Evolutionary conservation across 2,329 filamentous ascomycete species (phyloP), one percentile per base, ranked within the genome.

Genomic region (Alternaria brassicicola): DNA sequence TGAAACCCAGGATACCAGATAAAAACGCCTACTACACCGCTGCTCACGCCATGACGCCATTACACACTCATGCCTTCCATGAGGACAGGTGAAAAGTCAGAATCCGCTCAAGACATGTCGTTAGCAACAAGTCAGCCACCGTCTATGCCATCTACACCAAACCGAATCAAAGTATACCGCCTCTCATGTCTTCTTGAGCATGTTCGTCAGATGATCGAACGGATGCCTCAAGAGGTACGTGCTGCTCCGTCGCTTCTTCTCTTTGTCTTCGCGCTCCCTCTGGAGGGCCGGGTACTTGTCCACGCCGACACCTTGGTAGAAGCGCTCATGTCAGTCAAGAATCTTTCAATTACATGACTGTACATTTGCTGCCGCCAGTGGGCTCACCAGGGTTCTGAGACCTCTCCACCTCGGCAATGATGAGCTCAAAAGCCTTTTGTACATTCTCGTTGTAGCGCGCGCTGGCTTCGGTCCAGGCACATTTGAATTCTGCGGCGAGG

Each of bases 391-490:
- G 93, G 75, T 96, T 96, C 79, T 96, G 91, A 25, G 89, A 88
- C 80, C 96, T 96, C 80, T 99, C 95, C 63, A 99, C 93, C 82
- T 98, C 91, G 47, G 86, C 91, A 70, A 99, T 93, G 82, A 99
- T 89, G 64, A 96, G 84, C 79, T 98, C 94, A 75, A 99, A 99
- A 2, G 92, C 92, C 78, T 92, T 93, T 69, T 85, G 84, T 47
- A 99, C 95, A 76, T 98, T 97, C 81, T 93, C 92, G 78, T 97
- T 93, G 79, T 95, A 96, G 57, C 93, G 87, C 26, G 95, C 95
- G 74, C 91, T 96, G 55, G 95, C 93, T 81, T 99, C 95, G 46
- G 93, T 97, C 86, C 92, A 97, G 35, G 90, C 93, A 79, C 94
- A 98, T 63, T 92, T 88, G 78, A 96, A 90, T 79, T 95, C 91